Base-by-base conservation (phyloP, 2,329 filamentous ascomycete species). In the Pseudopyrenochaeta lycopersici region DNA sequence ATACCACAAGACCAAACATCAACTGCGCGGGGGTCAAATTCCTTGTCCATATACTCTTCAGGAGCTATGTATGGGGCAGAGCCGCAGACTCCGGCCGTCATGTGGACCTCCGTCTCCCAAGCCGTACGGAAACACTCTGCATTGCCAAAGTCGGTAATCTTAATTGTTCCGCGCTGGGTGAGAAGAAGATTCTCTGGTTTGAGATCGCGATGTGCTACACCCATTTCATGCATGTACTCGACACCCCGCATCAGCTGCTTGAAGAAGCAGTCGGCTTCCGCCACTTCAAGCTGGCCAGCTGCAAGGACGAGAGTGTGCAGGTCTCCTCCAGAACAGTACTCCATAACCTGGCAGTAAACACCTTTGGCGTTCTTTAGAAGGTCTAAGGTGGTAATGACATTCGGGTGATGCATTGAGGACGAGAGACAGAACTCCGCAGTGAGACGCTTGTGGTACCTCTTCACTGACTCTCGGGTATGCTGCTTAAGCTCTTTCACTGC, bases 121-220 rank as follows among this genome's bases (percentile, higher is more conserved):
- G 95, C 95, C 94, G 98, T 98, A 50, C 95, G 90, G 84, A 99
- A 99, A 77, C 95, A 99, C 77, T 99, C 95, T 69, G 95, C 95
- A 68, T 99, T 99, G 58, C 95, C 95, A 67, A 99, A 99, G 75
- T 99, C 95, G 23, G 95, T 98, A 62, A 99, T 99, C 73, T 99
- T 99, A 65, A 99, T 86, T 12, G 88, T 91, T 52, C 95, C 95
- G 61, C 93, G 91, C 0, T 91, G 95, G 4, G 95, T 99, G 50
- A 99, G 83, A 1, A 99, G 87, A 11, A 99, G 84, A 66, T 99
- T 99, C 76, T 99, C 95, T 0, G 95, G 95, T 77, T 99, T 99
- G 40, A 99, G 80, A 70, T 99, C 95, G 58, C 95, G 90, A 75
- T 99, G 95, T 11, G 95, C 94, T 21, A 99, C 95, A 52, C 95